Evolutionary conservation across 148 eudicot species (phyloP).

Genomic region (Nepenthes mirabilis): DNA sequence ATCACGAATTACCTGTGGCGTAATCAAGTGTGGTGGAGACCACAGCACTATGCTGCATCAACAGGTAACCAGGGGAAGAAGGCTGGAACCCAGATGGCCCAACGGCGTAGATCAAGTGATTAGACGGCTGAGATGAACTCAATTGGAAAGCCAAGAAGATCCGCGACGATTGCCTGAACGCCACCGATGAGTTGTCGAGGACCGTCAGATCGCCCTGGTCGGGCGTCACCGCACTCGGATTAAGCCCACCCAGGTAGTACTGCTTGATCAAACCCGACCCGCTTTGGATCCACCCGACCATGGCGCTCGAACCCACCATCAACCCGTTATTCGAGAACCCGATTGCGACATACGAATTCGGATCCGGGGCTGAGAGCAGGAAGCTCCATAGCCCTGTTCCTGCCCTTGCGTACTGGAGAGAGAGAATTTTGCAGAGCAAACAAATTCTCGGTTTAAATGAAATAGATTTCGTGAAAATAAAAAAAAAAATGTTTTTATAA

Average conservation of each 20-base stretch:
- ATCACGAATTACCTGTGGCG: constrained; percentile 35
- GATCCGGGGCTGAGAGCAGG: constrained; percentile 49
- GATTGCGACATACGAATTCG: constrained; percentile 38
- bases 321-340: constrained; percentile 56
- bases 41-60: constrained; percentile 25
- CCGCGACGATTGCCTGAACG: constrained; percentile 9
- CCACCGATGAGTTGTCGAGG: constrained; percentile 18
- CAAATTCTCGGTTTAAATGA: too few relatives aligned
- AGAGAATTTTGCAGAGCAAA: background rate
- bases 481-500: too few relatives aligned
- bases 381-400: constrained; percentile 54
- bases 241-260: constrained; percentile 29
- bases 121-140: constrained; percentile 22
- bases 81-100: constrained; percentile 32
- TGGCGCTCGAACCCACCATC: constrained; percentile 68
- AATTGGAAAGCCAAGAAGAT: constrained; percentile 61
- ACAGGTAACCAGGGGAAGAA: constrained; percentile 11
- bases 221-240: constrained; percentile 19
- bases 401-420: constrained; percentile 35
- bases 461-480: too few relatives aligned
- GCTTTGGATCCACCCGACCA: constrained; percentile 63
- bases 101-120: constrained; percentile 33
- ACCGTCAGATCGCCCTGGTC: constrained; percentile 37
- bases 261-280: constrained; percentile 22
- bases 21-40: constrained; percentile 37